phyloP scores from a whole-genome alignment of 2,329 filamentous ascomycete species.

The Trichoderma guizhouense region DNA sequence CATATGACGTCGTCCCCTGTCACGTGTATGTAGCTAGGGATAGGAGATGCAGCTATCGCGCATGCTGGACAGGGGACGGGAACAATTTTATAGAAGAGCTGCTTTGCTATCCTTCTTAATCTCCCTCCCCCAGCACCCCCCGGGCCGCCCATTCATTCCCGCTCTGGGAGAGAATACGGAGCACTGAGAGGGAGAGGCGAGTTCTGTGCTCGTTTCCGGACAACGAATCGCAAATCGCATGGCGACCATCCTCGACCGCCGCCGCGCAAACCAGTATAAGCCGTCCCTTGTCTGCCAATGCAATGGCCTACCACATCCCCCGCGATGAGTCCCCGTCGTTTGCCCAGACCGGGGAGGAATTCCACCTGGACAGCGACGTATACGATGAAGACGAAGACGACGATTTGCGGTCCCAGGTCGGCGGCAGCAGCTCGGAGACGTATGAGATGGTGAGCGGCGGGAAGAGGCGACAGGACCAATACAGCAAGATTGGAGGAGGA shows the following conservation, averaged over 20 bases:
- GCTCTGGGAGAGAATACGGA: conserved; percentile 5
- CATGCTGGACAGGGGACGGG: not conserved
- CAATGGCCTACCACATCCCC: conserved; percentile 25
- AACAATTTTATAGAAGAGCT: not conserved
- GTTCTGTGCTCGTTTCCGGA: not conserved
- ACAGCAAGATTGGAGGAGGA: conserved; percentile 10
- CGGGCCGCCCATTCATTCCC: conserved; percentile 4
- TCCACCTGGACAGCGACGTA: conserved; percentile 31
- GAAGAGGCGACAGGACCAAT: conserved; percentile 18
- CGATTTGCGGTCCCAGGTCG: conserved; percentile 33
- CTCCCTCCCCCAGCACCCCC: not conserved
- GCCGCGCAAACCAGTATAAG: not conserved
- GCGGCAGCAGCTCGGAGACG: conserved; percentile 29
- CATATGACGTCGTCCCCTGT: conserved; percentile 16
- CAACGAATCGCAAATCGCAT: not conserved
- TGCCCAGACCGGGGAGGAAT: conserved; percentile 39
- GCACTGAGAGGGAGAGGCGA: not conserved
- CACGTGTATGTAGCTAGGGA: conserved; percentile 10
- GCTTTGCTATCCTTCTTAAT: not conserved
- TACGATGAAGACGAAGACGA: conserved; percentile 24
- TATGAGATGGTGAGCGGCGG: conserved; percentile 34
- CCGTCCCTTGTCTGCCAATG: conserved; percentile 15
- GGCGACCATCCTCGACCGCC: conserved; percentile 7
- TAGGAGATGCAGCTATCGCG: conserved; percentile 7
- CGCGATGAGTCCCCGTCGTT: conserved; percentile 35